Percentiles rank a stretch among this genome's conserved stretches.
Evolutionary conservation across 495 filamentous ascomycete species (phyloP).

Genomic region (Talaromyces ruber): DNA sequence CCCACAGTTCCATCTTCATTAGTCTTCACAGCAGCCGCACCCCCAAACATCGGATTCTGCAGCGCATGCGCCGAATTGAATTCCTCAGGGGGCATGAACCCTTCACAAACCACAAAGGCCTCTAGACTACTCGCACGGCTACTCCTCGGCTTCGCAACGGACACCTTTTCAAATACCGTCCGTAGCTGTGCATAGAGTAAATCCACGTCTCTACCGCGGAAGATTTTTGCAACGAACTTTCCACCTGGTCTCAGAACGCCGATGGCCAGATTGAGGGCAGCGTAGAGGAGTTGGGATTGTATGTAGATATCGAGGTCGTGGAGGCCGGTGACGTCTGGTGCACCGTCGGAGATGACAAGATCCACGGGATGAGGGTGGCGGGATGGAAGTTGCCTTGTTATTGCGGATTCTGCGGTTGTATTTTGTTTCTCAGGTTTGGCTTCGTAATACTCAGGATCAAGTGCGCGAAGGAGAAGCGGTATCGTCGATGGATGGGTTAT

Average conservation of each 20-base stretch:
- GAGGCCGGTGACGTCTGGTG: constrained; percentile 91
- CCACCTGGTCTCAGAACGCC: constrained; percentile 88
- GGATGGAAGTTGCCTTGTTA: constrained; percentile 24
- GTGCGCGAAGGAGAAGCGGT: constrained; percentile 72
- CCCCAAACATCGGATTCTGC: constrained; percentile 37
- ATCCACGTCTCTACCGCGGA: constrained; percentile 87
- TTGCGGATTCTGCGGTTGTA: constrained; percentile 31
- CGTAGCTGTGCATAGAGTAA: constrained; percentile 86
- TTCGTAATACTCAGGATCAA: constrained; percentile 67
- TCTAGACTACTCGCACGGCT: constrained; percentile 91
- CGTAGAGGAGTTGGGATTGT: constrained; percentile 88
- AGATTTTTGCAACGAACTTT: constrained; percentile 97
- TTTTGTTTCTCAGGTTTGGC: constrained; percentile 6
- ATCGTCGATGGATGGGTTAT: constrained; percentile 96
- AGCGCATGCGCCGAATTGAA: constrained; percentile 29
- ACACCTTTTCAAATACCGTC: constrained; percentile 78
- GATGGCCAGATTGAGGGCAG: constrained; percentile 83
- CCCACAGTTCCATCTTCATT: constrained; percentile 53
- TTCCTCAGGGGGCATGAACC: constrained; percentile 53
- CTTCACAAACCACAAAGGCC: constrained; percentile 91
- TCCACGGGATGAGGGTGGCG: constrained; percentile 65
- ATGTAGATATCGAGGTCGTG: constrained; percentile 98
- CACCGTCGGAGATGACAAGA: constrained; percentile 88
- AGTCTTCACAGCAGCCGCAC: constrained; percentile 22
- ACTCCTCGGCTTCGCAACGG: constrained; percentile 86